These are phyloP conservation scores for Pisolithus albus DNA, from an alignment of 768 basidiomycete genomes.

Conservation along the genomic window DNA sequence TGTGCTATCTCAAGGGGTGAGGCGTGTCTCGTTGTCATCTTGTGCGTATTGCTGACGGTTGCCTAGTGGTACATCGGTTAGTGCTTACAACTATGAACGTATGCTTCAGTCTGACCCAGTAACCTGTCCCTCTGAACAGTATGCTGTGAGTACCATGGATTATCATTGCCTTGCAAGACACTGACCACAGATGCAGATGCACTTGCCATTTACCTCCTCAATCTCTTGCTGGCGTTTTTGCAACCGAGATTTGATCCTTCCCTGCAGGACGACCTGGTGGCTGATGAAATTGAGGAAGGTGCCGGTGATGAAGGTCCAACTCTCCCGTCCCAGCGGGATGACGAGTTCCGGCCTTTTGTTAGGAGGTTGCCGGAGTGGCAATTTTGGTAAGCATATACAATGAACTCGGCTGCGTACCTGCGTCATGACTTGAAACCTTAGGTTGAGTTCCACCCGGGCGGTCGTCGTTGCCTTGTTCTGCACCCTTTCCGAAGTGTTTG, in stretches of 20 bases:
- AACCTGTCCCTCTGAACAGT: constrained; percentile 30
- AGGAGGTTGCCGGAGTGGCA: constrained; percentile 94
- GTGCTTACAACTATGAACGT: constrained; percentile 24
- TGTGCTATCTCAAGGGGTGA: constrained; percentile 81
- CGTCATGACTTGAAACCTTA: constrained; percentile 20
- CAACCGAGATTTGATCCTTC: constrained; percentile 99
- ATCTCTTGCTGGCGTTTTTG: constrained; percentile 93
- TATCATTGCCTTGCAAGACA: background rate
- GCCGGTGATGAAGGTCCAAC: constrained; percentile 52
- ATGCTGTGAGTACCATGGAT: constrained; percentile 50
- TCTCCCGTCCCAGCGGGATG: constrained; percentile 69
- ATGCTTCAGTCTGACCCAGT: constrained; percentile 1
- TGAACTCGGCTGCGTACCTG: background rate
- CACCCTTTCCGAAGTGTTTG: constrained; percentile 79
- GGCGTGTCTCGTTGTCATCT: constrained; percentile 24
- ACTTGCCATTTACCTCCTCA: constrained; percentile 90
- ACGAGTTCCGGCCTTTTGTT: constrained; percentile 97
- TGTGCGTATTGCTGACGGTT: constrained; percentile 1
- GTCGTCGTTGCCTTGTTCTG: constrained; percentile 74
- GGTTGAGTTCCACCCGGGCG: constrained; percentile 89
- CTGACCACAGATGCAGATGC: constrained; percentile 48
- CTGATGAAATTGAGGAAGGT: constrained; percentile 94
- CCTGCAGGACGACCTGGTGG: constrained; percentile 85
- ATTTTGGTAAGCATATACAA: constrained; percentile 60
- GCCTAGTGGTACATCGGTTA: constrained; percentile 86